Conservation (phyloP, 225 moss, liverwort and hornwort genomes). For the Marchantia polymorpha region DNA sequence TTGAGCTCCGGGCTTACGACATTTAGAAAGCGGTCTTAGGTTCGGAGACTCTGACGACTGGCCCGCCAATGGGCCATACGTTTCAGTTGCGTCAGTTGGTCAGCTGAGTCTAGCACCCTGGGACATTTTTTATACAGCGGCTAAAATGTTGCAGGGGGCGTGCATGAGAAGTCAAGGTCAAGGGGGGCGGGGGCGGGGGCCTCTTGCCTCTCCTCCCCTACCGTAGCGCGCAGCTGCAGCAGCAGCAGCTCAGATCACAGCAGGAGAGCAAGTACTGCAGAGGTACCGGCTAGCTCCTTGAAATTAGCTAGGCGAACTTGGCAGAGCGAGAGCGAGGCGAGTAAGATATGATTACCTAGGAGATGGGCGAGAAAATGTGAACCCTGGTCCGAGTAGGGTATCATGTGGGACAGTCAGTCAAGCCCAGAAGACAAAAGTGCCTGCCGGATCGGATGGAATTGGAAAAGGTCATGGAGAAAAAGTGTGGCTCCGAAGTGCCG, state of each 20-base stretch:
- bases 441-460: background rate
- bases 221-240: background rate
- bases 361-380: background rate
- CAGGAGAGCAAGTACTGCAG: conserved; percentile 1
- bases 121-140: background rate
- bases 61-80: background rate
- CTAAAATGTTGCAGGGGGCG: background rate
- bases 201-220: background rate
- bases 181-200: too few relatives aligned
- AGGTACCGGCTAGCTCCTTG: conserved; percentile 2
- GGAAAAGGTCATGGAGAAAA: background rate
- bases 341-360: background rate
- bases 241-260: background rate
- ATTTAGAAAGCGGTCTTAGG: conserved; percentile 7
- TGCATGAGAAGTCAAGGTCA: conserved; percentile 18
- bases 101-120: background rate
- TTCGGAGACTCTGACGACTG: background rate
- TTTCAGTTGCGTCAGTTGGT: background rate
- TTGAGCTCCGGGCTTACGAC: background rate
- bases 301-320: background rate
- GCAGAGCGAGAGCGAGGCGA: background rate
- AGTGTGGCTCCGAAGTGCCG: background rate
- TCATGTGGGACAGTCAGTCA: background rate
- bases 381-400: background rate
- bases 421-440: background rate